Evolutionary conservation across 2,329 filamentous ascomycete species (phyloP).

Genomic region (Fusarium tjaetaba): DNA sequence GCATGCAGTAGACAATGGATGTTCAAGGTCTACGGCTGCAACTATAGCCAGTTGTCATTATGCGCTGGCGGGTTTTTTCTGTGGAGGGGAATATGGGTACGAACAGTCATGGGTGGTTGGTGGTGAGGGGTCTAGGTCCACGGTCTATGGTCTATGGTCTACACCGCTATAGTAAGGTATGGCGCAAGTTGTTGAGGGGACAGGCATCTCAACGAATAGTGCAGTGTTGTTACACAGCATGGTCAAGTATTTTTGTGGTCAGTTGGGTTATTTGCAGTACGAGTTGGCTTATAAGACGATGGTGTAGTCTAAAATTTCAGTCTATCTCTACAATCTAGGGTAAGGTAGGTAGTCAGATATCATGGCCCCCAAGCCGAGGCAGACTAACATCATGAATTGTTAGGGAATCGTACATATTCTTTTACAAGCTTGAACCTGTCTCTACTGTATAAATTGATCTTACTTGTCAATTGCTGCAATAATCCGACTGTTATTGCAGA

Average conservation of each 20-base stretch:
- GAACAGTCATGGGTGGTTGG: not conserved
- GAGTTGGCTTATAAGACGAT: not conserved
- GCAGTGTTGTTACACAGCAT: not conserved
- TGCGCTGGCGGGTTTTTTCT: slow-evolving; percentile 18
- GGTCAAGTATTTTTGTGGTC: not conserved
- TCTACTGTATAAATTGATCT: not conserved
- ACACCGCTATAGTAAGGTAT: slow-evolving; percentile 10
- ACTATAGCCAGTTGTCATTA: not conserved
- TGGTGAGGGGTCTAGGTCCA: slow-evolving; percentile 18
- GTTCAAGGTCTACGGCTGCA: not conserved
- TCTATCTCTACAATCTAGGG: not conserved
- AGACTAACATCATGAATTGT: not conserved
- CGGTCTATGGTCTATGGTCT: slow-evolving; percentile 16
- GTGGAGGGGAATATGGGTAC: slow-evolving; percentile 24
- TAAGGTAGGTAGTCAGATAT: not conserved
- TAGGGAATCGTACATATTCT: not conserved
- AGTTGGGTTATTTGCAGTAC: not conserved
- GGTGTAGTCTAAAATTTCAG: not conserved
- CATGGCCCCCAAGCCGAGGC: not conserved
- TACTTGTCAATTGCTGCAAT: not conserved
- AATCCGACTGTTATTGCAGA: not conserved
- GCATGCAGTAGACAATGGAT: slow-evolving; percentile 1
- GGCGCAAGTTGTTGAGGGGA: not conserved
- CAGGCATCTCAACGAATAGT: not conserved
- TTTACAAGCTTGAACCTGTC: not conserved